These are phyloP conservation scores for Suhomyces bribrorum DNA, from an alignment of 1,139 yeast genomes.

Conservation along the genomic window DNA sequence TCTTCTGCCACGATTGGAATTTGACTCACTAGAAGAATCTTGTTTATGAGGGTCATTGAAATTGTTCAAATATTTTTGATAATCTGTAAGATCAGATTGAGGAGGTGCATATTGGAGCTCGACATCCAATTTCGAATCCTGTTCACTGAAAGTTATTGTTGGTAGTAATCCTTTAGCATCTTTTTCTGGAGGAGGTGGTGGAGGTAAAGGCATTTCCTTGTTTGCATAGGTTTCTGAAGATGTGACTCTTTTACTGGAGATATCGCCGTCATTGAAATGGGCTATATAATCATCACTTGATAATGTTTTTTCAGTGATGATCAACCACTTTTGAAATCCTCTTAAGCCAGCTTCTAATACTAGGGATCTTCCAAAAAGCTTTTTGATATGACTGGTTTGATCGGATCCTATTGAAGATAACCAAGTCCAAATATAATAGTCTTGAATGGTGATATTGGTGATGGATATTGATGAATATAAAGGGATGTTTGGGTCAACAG, in stretches of 20 bases:
- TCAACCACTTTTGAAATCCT: constrained; percentile 83
- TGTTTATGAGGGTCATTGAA: constrained; percentile 9
- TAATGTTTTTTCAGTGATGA: constrained; percentile 68
- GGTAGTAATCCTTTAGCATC: constrained; percentile 16
- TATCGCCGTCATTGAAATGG: constrained; percentile 21
- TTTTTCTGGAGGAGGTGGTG: constrained; percentile 37
- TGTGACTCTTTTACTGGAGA: constrained; percentile 15
- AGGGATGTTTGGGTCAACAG: constrained; percentile 39
- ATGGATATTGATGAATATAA: constrained; percentile 53
- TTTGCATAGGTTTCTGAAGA: constrained; percentile 26
- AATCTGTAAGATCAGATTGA: constrained; percentile 15
- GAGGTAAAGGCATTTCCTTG: constrained; percentile 22
- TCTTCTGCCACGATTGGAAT: constrained; percentile 10
- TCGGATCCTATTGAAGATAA: constrained; percentile 74
- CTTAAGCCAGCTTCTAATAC: constrained; percentile 71
- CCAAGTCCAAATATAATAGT: constrained; percentile 93
- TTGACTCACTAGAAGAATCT: constrained; percentile 1
- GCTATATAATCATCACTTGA: constrained; percentile 42
- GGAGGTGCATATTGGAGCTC: constrained; percentile 7
- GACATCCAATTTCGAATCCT: constrained; percentile 15
- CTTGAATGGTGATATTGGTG: constrained; percentile 72
- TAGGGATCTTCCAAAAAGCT: constrained; percentile 75
- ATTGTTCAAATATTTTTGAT: constrained; percentile 15
- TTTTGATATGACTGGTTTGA: constrained; percentile 64
- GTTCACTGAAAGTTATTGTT: constrained; percentile 15